Percentiles rank a stretch among this genome's conserved stretches.
Conservation (phyloP, 208 protist genomes). For the Trypanosoma caninum region DNA sequence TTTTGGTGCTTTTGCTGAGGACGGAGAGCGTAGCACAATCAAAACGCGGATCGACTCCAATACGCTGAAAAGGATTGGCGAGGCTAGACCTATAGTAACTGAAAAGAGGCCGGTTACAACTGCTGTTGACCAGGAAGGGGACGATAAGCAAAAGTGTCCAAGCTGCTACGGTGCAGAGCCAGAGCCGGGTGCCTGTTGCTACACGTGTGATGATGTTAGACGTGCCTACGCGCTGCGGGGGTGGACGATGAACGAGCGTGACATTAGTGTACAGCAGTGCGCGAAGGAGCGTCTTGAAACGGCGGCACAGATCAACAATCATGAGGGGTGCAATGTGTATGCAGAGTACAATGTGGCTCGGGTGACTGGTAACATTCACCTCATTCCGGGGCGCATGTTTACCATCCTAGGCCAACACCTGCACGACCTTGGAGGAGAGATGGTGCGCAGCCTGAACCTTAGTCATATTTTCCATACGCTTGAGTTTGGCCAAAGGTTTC, state of each 20-base stretch:
- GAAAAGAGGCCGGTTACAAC: constrained; percentile 38
- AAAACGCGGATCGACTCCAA: constrained; percentile 55
- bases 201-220: constrained; percentile 80
- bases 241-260: constrained; percentile 65
- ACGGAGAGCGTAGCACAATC: constrained; percentile 30
- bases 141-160: constrained; percentile 63
- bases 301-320: constrained; percentile 18
- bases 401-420: constrained; percentile 35
- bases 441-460: constrained; percentile 54
- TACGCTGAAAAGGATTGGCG: constrained; percentile 33
- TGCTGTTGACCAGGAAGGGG: constrained; percentile 39
- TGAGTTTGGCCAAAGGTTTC: constrained; percentile 73
- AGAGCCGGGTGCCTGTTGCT: constrained; percentile 62
- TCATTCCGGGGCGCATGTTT: constrained; percentile 67
- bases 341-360: constrained; percentile 62
- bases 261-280: constrained; percentile 67
- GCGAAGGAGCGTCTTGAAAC: constrained; percentile 48
- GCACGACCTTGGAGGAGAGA: constrained; percentile 56
- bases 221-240: constrained; percentile 47
- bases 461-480: constrained; percentile 79
- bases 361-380: constrained; percentile 81
- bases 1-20: constrained; percentile 47
- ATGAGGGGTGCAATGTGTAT: constrained; percentile 83
- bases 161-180: constrained; percentile 78
- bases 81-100: constrained; percentile 34